Base-by-base conservation (phyloP, 306 rosid species). In the Vigna reflexopilosa region DNA sequence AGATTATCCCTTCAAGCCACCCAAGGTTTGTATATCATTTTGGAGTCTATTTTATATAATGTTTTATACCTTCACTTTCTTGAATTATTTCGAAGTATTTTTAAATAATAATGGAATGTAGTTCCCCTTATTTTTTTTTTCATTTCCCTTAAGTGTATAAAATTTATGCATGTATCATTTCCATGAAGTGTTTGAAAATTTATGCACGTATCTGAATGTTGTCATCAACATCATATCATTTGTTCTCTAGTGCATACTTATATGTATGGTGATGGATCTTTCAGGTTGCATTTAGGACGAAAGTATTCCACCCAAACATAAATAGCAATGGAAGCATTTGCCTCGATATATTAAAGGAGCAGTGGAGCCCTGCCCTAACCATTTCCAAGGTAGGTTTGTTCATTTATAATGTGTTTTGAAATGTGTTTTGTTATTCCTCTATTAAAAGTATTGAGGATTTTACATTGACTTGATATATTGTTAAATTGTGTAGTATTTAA, bases 241-340 rank as follows among this genome's bases (percentile, higher is more conserved):
- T 45, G 50, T 3, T 45, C 16, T 12, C 50, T 45, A 4, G 1
- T 66, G 63, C 56, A 38, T 55, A 14, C 76, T 59, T 57, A 55
- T 52, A 61, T 34, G 58, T 19, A 50, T 28, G 62, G 40, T 70
- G 83, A 55, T 67, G 77, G 15, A 77, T 81, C 70, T 67, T 82
- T 86, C 88, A 93, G 98, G 98, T 93, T 88, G 93, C 98, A 82
- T 93, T 93, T 69, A 90, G 91, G 87, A 93, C 98, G 17, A 93
- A 93, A 85, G 94, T 93, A 26, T 93, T 90, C 84, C 98, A 93
- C 89, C 98, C 98, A 34, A 93, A 93, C 68, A 91, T 93, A 15
- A 89, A 89, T 82, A 89, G 94, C 80, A 91, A 89, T 13, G 98
- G 98, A 48, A 93, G 91, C 83, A 93, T 93, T 84, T 93, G 98